phyloP scores from a whole-genome alignment of 2,329 filamentous ascomycete species.

The Trichoderma asperellum region DNA sequence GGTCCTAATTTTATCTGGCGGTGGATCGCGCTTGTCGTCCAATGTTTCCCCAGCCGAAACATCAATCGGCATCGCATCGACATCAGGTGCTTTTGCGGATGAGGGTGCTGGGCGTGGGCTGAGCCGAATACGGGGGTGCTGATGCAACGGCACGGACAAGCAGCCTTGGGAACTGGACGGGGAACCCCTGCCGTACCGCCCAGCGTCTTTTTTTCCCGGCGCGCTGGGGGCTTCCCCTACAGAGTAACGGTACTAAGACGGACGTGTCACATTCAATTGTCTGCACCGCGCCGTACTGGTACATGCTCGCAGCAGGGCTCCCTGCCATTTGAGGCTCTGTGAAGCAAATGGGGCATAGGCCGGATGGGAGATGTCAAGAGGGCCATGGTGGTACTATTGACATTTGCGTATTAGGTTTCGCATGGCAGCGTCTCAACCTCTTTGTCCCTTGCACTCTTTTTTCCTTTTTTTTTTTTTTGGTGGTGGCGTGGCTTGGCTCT shows the following conservation, averaged over 20 bases:
- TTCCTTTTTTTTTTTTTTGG: background rate
- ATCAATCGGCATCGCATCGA: background rate
- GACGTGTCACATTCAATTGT: background rate
- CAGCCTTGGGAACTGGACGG: slow-evolving; percentile 4
- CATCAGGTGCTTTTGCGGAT: background rate
- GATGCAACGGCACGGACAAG: background rate
- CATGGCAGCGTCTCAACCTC: background rate
- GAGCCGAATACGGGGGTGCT: slow-evolving; percentile 10
- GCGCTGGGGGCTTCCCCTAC: background rate
- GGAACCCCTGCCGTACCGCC: slow-evolving; percentile 11
- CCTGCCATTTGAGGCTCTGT: slow-evolving; percentile 16
- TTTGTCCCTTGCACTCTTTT: background rate
- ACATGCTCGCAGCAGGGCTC: slow-evolving; percentile 2
- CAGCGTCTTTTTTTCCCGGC: background rate
- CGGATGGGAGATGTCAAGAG: background rate
- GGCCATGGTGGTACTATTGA: background rate
- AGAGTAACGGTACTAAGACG: background rate
- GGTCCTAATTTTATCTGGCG: slow-evolving; percentile 13
- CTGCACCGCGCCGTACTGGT: background rate
- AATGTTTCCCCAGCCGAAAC: background rate
- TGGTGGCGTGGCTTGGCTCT: background rate
- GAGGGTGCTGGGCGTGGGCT: background rate
- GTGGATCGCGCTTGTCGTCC: background rate
- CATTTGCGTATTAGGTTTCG: background rate
- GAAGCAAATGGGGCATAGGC: background rate